Percentiles rank a stretch among this genome's conserved stretches.
These are phyloP conservation scores for Kwoniella sp. DNA, from an alignment of 768 basidiomycete species.

Conservation along the genomic window DNA sequence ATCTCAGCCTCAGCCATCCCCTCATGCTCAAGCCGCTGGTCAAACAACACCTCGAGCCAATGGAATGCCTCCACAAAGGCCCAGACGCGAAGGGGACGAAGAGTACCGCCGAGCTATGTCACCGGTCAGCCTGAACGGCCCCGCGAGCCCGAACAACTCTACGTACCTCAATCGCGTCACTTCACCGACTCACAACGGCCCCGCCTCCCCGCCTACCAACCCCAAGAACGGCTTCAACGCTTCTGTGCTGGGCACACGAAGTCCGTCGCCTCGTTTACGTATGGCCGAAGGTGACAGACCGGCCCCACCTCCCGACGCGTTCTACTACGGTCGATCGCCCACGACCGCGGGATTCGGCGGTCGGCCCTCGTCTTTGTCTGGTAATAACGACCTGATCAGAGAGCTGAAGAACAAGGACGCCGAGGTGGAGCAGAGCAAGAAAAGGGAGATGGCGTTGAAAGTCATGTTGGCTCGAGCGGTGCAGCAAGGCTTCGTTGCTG, in stretches of 20 bases:
- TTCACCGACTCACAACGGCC: conserved; percentile 34
- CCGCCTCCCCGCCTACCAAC: conserved; percentile 41
- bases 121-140: conserved; percentile 56
- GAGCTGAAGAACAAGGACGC: conserved; percentile 80
- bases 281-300: conserved; percentile 44
- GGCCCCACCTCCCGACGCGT: conserved; percentile 65
- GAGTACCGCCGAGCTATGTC: conserved; percentile 66
- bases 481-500: conserved; percentile 73
- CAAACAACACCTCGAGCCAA: conserved; percentile 21
- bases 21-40: conserved; percentile 7
- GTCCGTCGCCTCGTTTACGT: conserved; percentile 59
- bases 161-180: conserved; percentile 23
- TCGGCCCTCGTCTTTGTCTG: conserved; percentile 38
- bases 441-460: conserved; percentile 82
- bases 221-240: conserved; percentile 42
- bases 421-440: conserved; percentile 75
- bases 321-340: conserved; percentile 60
- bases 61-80: conserved; percentile 57
- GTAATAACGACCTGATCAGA: conserved; percentile 68
- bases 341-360: conserved; percentile 35
- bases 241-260: conserved; percentile 63
- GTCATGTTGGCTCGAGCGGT: conserved; percentile 74
- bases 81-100: conserved; percentile 52
- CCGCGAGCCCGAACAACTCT: conserved; percentile 35
- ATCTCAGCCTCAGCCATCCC: not conserved